A percentile compares a stretch with the other conserved stretches of the same genome.
Evolutionary conservation across 2,329 filamentous ascomycete species (phyloP).

Genomic region (Colletotrichum paranaense): DNA sequence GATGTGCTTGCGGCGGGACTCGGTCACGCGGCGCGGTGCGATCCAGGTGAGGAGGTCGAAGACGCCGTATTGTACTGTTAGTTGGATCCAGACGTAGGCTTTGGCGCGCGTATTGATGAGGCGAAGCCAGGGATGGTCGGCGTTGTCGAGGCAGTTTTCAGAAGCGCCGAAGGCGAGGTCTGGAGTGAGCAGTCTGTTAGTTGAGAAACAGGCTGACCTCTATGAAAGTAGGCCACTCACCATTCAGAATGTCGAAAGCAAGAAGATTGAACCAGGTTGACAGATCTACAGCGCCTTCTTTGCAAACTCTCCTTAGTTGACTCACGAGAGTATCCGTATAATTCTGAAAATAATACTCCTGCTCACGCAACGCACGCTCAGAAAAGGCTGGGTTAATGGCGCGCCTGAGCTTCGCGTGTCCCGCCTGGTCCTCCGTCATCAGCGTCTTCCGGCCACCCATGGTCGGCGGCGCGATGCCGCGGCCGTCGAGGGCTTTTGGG

Average conservation of each 20-base stretch:
- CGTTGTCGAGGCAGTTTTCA: neutral
- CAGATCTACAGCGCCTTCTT: neutral
- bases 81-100: neutral
- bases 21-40: neutral
- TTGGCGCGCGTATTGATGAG: neutral
- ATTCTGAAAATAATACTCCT: conserved; percentile 41
- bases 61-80: neutral
- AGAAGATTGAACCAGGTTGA: conserved; percentile 2
- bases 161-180: neutral
- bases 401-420: conserved; percentile 37
- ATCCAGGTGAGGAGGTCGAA: neutral
- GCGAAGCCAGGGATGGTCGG: neutral
- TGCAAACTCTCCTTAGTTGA: conserved; percentile 24
- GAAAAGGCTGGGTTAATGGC: conserved; percentile 43
- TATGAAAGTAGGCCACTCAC: neutral
- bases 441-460: neutral
- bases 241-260: neutral
- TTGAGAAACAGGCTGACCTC: neutral
- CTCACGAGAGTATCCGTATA: conserved; percentile 41
- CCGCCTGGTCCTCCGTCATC: neutral
- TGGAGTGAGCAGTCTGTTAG: neutral
- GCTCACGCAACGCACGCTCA: conserved; percentile 42
- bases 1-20: conserved; percentile 1
- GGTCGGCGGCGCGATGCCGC: conserved; percentile 2
- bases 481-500: conserved; percentile 7